Conservation (phyloP, 345 rosid species). For the Citropsis articulata region DNA sequence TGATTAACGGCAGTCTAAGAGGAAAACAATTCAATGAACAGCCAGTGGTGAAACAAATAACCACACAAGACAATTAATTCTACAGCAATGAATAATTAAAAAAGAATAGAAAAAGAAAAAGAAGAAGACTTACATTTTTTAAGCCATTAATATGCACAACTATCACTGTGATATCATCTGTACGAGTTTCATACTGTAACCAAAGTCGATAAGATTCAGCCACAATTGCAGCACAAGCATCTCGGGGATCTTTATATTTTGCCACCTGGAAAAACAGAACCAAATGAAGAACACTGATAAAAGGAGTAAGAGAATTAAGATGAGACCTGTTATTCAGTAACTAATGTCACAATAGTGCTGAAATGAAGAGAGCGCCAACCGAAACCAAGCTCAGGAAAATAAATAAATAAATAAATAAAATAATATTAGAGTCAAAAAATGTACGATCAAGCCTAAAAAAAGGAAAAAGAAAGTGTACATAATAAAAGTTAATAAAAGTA, state of each 20-base stretch:
- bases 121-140: slow-evolving; percentile 44
- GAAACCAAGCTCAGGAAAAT: neutral
- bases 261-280: slow-evolving; percentile 60
- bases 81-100: neutral
- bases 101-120: neutral
- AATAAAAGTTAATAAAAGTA: no score
- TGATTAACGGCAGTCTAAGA: slow-evolving; percentile 57
- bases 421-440: neutral
- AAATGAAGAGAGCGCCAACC: neutral
- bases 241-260: slow-evolving; percentile 92
- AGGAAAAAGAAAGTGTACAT: neutral
- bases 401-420: neutral
- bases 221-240: slow-evolving; percentile 99
- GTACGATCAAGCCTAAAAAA: neutral
- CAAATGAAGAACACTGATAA: neutral
- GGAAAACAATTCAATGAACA: slow-evolving; percentile 11
- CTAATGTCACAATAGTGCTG: neutral
- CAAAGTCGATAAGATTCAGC: slow-evolving; percentile 98
- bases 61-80: slow-evolving; percentile 2
- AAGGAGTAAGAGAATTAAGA: neutral
- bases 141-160: slow-evolving; percentile 88
- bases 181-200: slow-evolving; percentile 98
- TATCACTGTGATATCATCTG: slow-evolving; percentile 98
- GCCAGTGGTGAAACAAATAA: slow-evolving; percentile 17
- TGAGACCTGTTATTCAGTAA: neutral